Evolutionary conservation across 805 yeast genomes (phyloP), one percentile per base, ranked within the genome.

Genomic region (Sugiyamaella smithiae): DNA sequence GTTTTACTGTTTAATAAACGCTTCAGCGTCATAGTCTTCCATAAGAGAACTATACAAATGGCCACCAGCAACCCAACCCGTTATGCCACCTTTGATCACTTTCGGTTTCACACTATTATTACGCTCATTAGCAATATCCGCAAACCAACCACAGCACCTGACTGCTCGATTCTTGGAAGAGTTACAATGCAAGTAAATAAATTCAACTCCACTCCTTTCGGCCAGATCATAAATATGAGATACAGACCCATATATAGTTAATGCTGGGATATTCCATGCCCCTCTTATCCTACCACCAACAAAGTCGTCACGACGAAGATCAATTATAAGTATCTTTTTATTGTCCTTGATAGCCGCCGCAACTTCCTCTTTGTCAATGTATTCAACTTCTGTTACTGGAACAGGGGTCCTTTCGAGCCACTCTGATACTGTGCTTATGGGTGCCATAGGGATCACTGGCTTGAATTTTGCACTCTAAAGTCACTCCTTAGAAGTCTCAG

Each of bases 251-350:
- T 52, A 51, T 14, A 56, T 42, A 29, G 49, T 40, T 37, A 51
- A 56, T 11, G 57, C 57, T 22, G 59, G 59, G 16, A 56, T 37
- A 47, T 57, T 56, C 31, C 56, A 33, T 9, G 61, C 55, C 2
- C 56, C 57, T 38, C 51, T 49, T 42, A 57, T 57, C n/a, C 53
- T 53, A 17, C 61, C 61, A 12, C 61, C 61, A 25, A 48, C 33
- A 46, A 50, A 57, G 38, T 57, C 61, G 28, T 43, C 55, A 24
- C 57, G 50, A 16, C 61, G 46, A 22, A 57, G 49, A 40, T 57
- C 61, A 31, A 57, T 31, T 7, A 57, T 50, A 20, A 57, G 36
- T 37, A 42, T 26, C 29, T 26, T 26, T 7, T 11, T 26, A 8
- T 11, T 26, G 9, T 8, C 11, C 11, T 26, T 26, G 11, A 26